Conservation (phyloP, 2,329 filamentous ascomycete species). For the Fusarium solani-melongenae region DNA sequence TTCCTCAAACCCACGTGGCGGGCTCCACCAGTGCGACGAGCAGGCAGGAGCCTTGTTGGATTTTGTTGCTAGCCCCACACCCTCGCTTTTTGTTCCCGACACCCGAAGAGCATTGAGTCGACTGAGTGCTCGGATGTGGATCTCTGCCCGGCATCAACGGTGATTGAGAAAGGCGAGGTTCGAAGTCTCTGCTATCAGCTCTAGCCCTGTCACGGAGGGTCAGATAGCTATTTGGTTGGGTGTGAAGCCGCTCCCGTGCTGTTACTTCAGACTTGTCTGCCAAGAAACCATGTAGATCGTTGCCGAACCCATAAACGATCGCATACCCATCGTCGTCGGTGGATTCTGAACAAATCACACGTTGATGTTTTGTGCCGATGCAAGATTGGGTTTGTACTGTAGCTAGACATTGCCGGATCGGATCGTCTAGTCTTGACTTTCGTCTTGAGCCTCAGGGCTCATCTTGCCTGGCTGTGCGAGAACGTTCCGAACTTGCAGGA, state of each 20-base stretch:
- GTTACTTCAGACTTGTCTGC: constrained; percentile 8
- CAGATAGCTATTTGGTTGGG: constrained; percentile 4
- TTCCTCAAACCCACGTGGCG: constrained; percentile 45
- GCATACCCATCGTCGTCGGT: not conserved
- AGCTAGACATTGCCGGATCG: not conserved
- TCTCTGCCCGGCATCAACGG: not conserved
- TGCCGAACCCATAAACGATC: constrained; percentile 14
- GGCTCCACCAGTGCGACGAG: constrained; percentile 31
- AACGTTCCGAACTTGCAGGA: not conserved
- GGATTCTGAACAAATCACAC: not conserved
- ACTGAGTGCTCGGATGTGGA: not conserved
- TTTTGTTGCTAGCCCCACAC: constrained; percentile 30
- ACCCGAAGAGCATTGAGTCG: not conserved
- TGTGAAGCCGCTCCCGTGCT: not conserved
- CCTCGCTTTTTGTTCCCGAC: not conserved
- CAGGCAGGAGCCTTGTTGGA: constrained; percentile 17
- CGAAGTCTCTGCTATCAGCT: not conserved
- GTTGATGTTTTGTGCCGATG: not conserved
- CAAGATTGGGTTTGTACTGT: not conserved
- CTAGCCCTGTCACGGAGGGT: not conserved
- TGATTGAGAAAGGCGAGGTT: not conserved
- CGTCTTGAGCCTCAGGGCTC: not conserved
- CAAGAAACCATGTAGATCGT: constrained; percentile 6
- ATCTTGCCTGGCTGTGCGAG: not conserved
- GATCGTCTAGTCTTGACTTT: not conserved